These are phyloP conservation scores for Podospora didyma DNA, from an alignment of 495 filamentous ascomycete genomes.

Conservation along the genomic window DNA sequence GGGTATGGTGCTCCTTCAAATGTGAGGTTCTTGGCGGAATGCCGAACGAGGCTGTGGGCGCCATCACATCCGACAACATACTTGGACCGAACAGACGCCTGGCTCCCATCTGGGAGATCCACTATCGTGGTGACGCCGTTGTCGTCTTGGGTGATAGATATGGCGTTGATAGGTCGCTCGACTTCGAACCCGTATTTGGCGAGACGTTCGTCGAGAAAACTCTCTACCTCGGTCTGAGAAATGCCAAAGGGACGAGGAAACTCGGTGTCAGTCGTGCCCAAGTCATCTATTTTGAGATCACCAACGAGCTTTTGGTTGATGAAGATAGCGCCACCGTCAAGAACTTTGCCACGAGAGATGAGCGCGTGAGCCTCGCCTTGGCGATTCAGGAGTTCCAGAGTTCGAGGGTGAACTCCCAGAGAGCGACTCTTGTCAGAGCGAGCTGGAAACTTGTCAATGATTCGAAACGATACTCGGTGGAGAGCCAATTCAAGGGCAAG, in stretches of 20 bases:
- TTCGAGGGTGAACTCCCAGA: conserved; percentile 40
- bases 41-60: conserved; percentile 38
- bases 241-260: conserved; percentile 37
- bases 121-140: conserved; percentile 30
- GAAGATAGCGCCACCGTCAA: conserved; percentile 27
- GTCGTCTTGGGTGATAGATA: conserved; percentile 29
- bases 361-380: conserved; percentile 32
- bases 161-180: conserved; percentile 32
- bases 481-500: conserved; percentile 33
- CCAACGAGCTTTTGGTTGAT: conserved; percentile 26
- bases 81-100: conserved; percentile 28
- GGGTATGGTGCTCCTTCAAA: conserved; percentile 41
- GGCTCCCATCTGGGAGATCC: conserved; percentile 13
- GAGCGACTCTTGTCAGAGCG: conserved; percentile 41
- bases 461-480: conserved; percentile 36
- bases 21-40: conserved; percentile 30
- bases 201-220: conserved; percentile 35
- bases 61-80: conserved; percentile 48
- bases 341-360: conserved; percentile 23
- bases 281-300: conserved; percentile 23
- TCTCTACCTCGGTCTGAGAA: conserved; percentile 40
- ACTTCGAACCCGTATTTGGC: conserved; percentile 28
- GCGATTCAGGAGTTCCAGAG: conserved; percentile 43
- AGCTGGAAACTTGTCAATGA: conserved; percentile 33
- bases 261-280: conserved; percentile 28